Evolutionary conservation across 352 stramenopile species (phyloP).

Genomic region (Phytophthora pinifolia): DNA sequence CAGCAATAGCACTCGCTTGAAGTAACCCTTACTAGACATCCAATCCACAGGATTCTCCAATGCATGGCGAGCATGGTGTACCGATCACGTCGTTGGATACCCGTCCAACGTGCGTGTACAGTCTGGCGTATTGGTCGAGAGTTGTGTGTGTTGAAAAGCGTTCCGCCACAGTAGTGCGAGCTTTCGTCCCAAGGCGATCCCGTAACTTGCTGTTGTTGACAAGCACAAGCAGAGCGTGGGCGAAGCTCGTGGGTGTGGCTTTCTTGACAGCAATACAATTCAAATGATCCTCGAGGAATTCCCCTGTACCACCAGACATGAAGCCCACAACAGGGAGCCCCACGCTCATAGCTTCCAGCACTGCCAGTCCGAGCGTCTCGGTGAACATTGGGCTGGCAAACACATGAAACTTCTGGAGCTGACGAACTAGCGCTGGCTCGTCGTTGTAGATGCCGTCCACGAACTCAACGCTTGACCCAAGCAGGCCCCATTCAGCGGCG

Average conservation of each 20-base stretch:
- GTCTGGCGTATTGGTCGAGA: conserved; percentile 33
- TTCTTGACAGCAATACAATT: conserved; percentile 47
- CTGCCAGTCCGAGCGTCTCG: conserved; percentile 55
- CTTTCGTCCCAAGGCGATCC: conserved; percentile 30
- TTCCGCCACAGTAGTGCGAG: conserved; percentile 36
- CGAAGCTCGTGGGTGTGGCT: conserved; percentile 31
- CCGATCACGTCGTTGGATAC: background rate
- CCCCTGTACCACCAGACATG: conserved; percentile 37
- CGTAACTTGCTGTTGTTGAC: conserved; percentile 22
- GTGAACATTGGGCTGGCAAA: conserved; percentile 44
- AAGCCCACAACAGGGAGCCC: conserved; percentile 54
- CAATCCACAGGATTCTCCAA: conserved; percentile 11
- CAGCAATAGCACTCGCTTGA: conserved; percentile 20
- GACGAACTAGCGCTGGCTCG: conserved; percentile 27
- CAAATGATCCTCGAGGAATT: conserved; percentile 45
- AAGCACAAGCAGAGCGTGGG: conserved; percentile 32
- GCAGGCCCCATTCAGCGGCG: conserved; percentile 33
- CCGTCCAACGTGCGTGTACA: conserved; percentile 42
- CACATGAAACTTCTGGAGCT: conserved; percentile 43
- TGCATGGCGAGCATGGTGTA: conserved; percentile 1
- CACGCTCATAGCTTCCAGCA: conserved; percentile 62
- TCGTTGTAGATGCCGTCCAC: conserved; percentile 49
- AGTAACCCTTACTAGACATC: conserved; percentile 14
- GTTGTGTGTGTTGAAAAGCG: conserved; percentile 31
- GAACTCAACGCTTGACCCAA: conserved; percentile 37